Percentiles rank a stretch among this genome's conserved stretches.
Conservation (phyloP, 2,329 filamentous ascomycete genomes). For the Coleophoma crateriformis region DNA sequence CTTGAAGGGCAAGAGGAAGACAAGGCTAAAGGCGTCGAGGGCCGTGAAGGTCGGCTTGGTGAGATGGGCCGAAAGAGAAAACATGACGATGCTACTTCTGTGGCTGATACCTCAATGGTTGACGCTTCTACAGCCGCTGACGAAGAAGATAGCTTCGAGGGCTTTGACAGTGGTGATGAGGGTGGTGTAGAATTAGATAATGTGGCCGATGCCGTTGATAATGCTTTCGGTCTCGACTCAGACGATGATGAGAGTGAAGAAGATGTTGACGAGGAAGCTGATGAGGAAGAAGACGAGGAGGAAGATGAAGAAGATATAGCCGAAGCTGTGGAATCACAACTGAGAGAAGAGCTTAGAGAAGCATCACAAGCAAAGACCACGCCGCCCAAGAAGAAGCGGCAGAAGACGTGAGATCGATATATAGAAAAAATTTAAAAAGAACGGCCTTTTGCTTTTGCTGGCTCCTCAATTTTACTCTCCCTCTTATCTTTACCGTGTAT, state of each 20-base stretch:
- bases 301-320: slow-evolving; percentile 18
- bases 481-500: too few relatives aligned
- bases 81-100: slow-evolving; percentile 44
- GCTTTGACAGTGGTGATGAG: slow-evolving; percentile 40
- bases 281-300: slow-evolving; percentile 21
- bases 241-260: slow-evolving; percentile 34
- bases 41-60: slow-evolving; percentile 72
- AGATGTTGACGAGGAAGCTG: slow-evolving; percentile 36
- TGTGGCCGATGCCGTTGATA: slow-evolving; percentile 21
- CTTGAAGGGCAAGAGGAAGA: slow-evolving; percentile 44
- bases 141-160: slow-evolving; percentile 38
- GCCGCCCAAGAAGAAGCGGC: slow-evolving; percentile 24
- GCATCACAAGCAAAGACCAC: slow-evolving; percentile 11
- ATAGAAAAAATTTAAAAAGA: neutral
- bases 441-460: neutral
- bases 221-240: slow-evolving; percentile 24
- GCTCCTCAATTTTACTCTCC: too few relatives aligned
- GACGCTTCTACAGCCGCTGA: slow-evolving; percentile 25
- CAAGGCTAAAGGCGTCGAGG: slow-evolving; percentile 43
- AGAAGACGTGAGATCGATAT: slow-evolving; percentile 18
- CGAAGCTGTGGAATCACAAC: slow-evolving; percentile 22
- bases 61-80: slow-evolving; percentile 85
- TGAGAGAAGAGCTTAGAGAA: slow-evolving; percentile 21
- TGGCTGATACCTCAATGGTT: slow-evolving; percentile 32
- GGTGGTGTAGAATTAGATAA: slow-evolving; percentile 21